Evolutionary conservation across 1,284 basidiomycete species (phyloP).

Genomic region (Cryptococcus neoformans): DNA sequence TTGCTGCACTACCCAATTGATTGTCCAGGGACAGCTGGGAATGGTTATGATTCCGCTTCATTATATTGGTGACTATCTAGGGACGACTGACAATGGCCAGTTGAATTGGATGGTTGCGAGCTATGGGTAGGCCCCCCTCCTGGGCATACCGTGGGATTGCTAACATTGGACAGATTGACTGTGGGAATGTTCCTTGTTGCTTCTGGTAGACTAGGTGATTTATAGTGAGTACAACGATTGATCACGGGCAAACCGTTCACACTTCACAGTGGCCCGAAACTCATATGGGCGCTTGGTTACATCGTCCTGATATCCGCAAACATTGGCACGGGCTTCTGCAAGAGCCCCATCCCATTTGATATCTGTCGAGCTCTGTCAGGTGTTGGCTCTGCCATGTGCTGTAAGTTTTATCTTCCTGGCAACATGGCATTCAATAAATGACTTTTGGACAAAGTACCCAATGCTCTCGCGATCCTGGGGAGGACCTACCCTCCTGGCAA

Average conservation of each 20-base stretch:
- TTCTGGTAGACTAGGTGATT: conserved; percentile 27
- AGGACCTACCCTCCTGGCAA: conserved; percentile 24
- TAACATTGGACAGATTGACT: conserved; percentile 20
- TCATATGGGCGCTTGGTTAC: conserved; percentile 12
- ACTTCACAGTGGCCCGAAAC: conserved; percentile 16
- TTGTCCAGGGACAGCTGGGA: conserved; percentile 28
- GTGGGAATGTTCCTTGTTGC: conserved; percentile 31
- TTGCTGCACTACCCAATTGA: conserved; percentile 23
- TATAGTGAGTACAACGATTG: conserved; percentile 16
- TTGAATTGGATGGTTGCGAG: conserved; percentile 29
- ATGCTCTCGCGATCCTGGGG: conserved; percentile 27
- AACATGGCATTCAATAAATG: neutral
- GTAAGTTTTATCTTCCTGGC: conserved; percentile 5
- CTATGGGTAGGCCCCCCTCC: conserved; percentile 11
- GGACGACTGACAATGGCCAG: conserved; percentile 20
- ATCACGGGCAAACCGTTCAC: neutral
- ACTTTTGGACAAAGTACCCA: conserved; percentile 17
- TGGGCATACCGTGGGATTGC: neutral
- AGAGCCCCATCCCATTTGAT: conserved; percentile 21
- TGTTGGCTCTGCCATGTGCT: conserved; percentile 25
- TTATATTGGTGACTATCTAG: conserved; percentile 21
- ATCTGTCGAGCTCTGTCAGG: conserved; percentile 28
- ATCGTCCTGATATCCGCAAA: conserved; percentile 14
- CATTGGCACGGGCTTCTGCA: conserved; percentile 22
- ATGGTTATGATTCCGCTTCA: conserved; percentile 28